Evolutionary conservation across 2,329 filamentous ascomycete genomes (phyloP).

Genomic region (Ceratocystis destructans): DNA sequence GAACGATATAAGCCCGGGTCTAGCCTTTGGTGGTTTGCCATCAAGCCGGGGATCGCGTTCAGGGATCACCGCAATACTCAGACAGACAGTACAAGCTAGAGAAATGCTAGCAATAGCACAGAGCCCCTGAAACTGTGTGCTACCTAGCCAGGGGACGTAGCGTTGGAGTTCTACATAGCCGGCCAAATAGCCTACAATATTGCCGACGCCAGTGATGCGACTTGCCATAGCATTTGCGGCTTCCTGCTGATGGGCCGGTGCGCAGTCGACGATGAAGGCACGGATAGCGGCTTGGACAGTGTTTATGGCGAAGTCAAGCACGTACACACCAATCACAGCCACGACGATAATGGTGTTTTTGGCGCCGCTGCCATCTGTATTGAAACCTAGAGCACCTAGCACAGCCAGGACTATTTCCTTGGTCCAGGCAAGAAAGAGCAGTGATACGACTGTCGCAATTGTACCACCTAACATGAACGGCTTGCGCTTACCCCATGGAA

Average conservation of each 20-base stretch:
- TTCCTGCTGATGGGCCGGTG: slow-evolving; percentile 86
- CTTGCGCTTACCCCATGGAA: slow-evolving; percentile 63
- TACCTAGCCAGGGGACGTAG: slow-evolving; percentile 64
- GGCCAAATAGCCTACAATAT: slow-evolving; percentile 79
- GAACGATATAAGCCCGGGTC: slow-evolving; percentile 58
- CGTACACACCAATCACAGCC: slow-evolving; percentile 75
- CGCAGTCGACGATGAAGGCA: slow-evolving; percentile 86
- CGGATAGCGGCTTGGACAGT: slow-evolving; percentile 88
- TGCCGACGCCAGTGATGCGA: slow-evolving; percentile 71
- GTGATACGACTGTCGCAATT: slow-evolving; percentile 49
- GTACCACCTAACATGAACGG: slow-evolving; percentile 67
- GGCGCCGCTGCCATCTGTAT: slow-evolving; percentile 49
- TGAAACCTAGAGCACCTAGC: slow-evolving; percentile 55
- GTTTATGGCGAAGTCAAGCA: slow-evolving; percentile 90
- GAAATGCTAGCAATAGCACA: slow-evolving; percentile 70
- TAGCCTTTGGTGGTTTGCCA: slow-evolving; percentile 29
- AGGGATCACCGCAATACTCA: slow-evolving; percentile 55
- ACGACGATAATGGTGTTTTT: slow-evolving; percentile 56
- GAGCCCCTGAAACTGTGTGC: slow-evolving; percentile 85
- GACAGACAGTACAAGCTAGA: slow-evolving; percentile 52
- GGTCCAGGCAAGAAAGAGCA: slow-evolving; percentile 61
- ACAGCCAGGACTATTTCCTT: slow-evolving; percentile 56
- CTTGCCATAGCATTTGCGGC: slow-evolving; percentile 89
- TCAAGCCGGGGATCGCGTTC: slow-evolving; percentile 59
- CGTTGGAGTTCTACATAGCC: slow-evolving; percentile 70